Percentiles rank a stretch among this genome's conserved stretches.
Evolutionary conservation across 441 rosid species (phyloP).

Genomic region (Metrosideros polymorpha): DNA sequence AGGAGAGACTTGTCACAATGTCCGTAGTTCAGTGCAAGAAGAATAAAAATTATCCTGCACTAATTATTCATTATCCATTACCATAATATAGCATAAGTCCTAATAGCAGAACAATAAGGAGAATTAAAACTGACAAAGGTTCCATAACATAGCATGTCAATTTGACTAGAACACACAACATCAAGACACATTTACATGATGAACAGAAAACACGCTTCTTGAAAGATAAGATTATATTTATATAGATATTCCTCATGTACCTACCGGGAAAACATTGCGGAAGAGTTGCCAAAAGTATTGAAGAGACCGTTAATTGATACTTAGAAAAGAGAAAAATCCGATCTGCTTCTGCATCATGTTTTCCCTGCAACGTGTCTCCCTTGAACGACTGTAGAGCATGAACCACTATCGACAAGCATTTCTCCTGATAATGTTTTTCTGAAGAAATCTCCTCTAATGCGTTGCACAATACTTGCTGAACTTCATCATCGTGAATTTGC

Average conservation of each 20-base stretch:
- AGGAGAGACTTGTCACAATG: neutral
- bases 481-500: slow-evolving; percentile 45
- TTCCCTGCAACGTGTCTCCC: slow-evolving; percentile 22
- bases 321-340: slow-evolving; percentile 35
- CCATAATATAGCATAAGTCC: neutral
- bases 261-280: slow-evolving; percentile 85
- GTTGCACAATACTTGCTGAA: slow-evolving; percentile 46
- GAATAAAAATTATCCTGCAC: neutral
- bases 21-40: neutral
- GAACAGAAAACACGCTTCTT: neutral
- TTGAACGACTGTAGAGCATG: slow-evolving; percentile 43
- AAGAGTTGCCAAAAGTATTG: slow-evolving; percentile 74
- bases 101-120: neutral
- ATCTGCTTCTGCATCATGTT: slow-evolving; percentile 26
- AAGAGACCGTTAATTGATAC: slow-evolving; percentile 62
- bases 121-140: neutral
- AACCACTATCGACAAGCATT: slow-evolving; percentile 50
- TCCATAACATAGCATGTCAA: neutral
- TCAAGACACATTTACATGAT: neutral
- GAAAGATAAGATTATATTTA: neutral
- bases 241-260: neutral
- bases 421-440: slow-evolving; percentile 59
- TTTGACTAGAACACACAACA: neutral
- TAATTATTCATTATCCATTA: neutral
- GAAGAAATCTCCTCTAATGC: slow-evolving; percentile 62